A percentile compares a stretch with the other conserved stretches of the same genome.
These are phyloP conservation scores for Claviceps lovelessii DNA, from an alignment of 2,329 filamentous ascomycete genomes.

Conservation along the genomic window DNA sequence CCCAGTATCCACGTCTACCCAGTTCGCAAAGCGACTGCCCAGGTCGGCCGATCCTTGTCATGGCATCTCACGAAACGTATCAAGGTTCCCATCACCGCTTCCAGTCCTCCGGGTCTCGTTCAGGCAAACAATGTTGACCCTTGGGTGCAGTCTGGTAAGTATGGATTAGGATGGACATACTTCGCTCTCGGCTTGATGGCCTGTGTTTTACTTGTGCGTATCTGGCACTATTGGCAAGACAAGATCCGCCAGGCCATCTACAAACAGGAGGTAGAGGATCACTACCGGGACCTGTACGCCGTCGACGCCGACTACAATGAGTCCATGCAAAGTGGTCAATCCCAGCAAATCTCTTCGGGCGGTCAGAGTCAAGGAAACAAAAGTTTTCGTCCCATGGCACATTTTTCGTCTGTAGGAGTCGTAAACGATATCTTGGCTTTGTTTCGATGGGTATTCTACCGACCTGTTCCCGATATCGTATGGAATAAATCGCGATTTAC, in stretches of 20 bases:
- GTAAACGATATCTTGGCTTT: constrained; percentile 71
- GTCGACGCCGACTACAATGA: constrained; percentile 33
- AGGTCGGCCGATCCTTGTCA: constrained; percentile 18
- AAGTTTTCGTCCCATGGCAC: constrained; percentile 49
- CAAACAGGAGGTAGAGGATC: constrained; percentile 63
- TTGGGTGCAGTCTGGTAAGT: constrained; percentile 70
- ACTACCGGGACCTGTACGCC: constrained; percentile 41
- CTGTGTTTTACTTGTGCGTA: constrained; percentile 51
- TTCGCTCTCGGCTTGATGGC: constrained; percentile 62
- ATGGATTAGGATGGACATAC: constrained; percentile 77
- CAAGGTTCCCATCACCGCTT: constrained; percentile 43
- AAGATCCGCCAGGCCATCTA: constrained; percentile 81
- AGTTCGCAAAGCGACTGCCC: constrained; percentile 19
- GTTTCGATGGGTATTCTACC: constrained; percentile 79
- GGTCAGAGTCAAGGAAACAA: constrained; percentile 41
- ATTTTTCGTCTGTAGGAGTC: constrained; percentile 58
- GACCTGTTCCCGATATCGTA: constrained; percentile 62
- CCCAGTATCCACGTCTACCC: constrained; percentile 16
- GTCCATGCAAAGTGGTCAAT: constrained; percentile 33
- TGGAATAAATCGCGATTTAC: constrained; percentile 55
- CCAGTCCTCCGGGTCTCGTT: constrained; percentile 45
- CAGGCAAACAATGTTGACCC: constrained; percentile 58
- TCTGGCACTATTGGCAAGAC: constrained; percentile 86
- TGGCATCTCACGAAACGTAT: constrained; percentile 38
- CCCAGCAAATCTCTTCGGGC: constrained; percentile 62